Percentiles rank a stretch among this genome's conserved stretches.
Evolutionary conservation across 1,139 yeast species (phyloP).

Genomic region (Diutina rugosa): DNA sequence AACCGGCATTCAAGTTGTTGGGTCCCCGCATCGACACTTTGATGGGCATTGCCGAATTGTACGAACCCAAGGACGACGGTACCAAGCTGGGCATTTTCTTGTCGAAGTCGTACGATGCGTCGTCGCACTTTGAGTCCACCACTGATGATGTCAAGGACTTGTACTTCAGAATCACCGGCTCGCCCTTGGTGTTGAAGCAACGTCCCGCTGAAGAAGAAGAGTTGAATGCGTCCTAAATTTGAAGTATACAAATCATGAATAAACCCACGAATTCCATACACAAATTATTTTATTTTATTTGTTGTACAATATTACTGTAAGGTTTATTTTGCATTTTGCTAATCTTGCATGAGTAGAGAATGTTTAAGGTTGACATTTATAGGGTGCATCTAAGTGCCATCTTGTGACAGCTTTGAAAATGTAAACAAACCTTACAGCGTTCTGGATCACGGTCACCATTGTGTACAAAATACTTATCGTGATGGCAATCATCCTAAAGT

Average conservation of each 20-base stretch:
- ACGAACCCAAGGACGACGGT: conserved; percentile 82
- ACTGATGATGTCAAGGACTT: conserved; percentile 95
- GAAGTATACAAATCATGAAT: neutral
- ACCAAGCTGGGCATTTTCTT: conserved; percentile 64
- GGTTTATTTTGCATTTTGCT: too few species aligned
- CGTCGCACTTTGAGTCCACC: conserved; percentile 91
- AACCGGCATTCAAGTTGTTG: conserved; percentile 85
- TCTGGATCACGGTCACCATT: too few species aligned
- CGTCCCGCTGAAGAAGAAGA: conserved; percentile 3
- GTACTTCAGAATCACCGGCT: conserved; percentile 79
- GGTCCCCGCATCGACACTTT: conserved; percentile 75
- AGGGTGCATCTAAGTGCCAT: neutral
- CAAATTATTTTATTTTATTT: neutral
- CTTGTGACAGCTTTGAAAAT: neutral
- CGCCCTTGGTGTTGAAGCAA: conserved; percentile 76
- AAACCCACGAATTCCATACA: neutral
- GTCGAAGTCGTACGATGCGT: conserved; percentile 84
- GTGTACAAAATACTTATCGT: too few species aligned
- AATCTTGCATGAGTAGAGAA: neutral
- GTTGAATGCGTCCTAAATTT: neutral
- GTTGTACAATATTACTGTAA: too few species aligned
- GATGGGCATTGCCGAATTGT: conserved; percentile 89
- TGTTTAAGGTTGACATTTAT: neutral
- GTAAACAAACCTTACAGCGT: neutral
- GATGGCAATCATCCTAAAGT: too few species aligned